A percentile compares a stretch with the other conserved stretches of the same genome.
These are phyloP conservation scores for Populus pruinosa DNA, from an alignment of 345 rosid genomes.

Conservation along the genomic window DNA sequence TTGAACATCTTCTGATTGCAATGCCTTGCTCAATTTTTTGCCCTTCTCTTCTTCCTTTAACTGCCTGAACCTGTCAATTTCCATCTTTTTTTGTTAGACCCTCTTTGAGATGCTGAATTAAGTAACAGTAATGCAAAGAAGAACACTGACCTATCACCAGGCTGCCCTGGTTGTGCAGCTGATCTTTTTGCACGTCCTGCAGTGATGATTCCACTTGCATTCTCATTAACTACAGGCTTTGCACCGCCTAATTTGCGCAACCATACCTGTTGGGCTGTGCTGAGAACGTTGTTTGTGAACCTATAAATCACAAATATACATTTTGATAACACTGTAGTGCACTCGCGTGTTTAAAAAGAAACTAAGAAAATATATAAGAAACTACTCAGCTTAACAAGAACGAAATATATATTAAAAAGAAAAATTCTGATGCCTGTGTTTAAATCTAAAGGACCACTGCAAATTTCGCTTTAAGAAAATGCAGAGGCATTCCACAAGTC, in stretches of 20 bases:
- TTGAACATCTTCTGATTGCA: slow-evolving; percentile 45
- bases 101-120: slow-evolving; percentile 1
- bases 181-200: slow-evolving; percentile 95
- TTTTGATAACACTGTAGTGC: background rate
- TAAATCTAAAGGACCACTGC: background rate
- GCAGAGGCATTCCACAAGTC: background rate
- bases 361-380: no score
- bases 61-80: slow-evolving; percentile 63
- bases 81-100: slow-evolving; percentile 17
- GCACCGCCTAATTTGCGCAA: slow-evolving; percentile 95
- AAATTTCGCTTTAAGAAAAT: background rate
- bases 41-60: slow-evolving; percentile 69
- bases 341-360: no score
- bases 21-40: slow-evolving; percentile 51
- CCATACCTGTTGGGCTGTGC: slow-evolving; percentile 98
- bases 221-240: slow-evolving; percentile 68
- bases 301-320: slow-evolving; percentile 35
- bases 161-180: slow-evolving; percentile 57
- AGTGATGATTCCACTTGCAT: slow-evolving; percentile 78
- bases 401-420: background rate
- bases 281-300: slow-evolving; percentile 91
- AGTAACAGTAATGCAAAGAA: slow-evolving; percentile 1
- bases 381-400: background rate
- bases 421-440: background rate
- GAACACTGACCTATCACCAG: slow-evolving; percentile 64